Percentiles rank a stretch among this genome's conserved stretches.
Evolutionary conservation across 768 basidiomycete species (phyloP).

Genomic region (Tricholoma sp.): DNA sequence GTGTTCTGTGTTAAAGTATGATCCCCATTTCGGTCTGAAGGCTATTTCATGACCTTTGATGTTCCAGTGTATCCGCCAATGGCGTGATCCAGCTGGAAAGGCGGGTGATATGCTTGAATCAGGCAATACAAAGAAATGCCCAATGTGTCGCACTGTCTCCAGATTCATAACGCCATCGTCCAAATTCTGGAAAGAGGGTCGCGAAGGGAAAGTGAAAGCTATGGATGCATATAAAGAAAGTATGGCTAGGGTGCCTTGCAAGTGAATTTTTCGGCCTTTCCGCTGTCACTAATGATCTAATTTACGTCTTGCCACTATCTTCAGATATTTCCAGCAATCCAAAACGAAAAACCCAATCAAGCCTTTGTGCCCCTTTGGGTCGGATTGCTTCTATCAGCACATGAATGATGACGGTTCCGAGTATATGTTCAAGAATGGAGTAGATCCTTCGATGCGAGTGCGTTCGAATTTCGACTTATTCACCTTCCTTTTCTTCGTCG

Average conservation of each 20-base stretch:
- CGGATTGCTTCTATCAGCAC: slow-evolving; percentile 80
- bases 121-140: slow-evolving; percentile 69
- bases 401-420: slow-evolving; percentile 60
- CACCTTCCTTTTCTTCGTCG: no score
- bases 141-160: slow-evolving; percentile 66
- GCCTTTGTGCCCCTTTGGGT: slow-evolving; percentile 73
- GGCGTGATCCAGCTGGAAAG: slow-evolving; percentile 62
- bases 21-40: slow-evolving; percentile 3
- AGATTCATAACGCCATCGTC: slow-evolving; percentile 72
- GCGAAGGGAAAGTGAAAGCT: slow-evolving; percentile 44
- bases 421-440: slow-evolving; percentile 50
- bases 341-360: slow-evolving; percentile 28
- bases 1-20: slow-evolving; percentile 70
- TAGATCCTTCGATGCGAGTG: slow-evolving; percentile 50
- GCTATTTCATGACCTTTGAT: slow-evolving; percentile 1
- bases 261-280: slow-evolving; percentile 31
- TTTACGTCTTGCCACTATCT: neutral
- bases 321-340: slow-evolving; percentile 44
- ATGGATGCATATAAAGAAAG: slow-evolving; percentile 64
- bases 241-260: slow-evolving; percentile 68
- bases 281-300: neutral
- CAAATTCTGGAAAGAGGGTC: slow-evolving; percentile 53
- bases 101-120: slow-evolving; percentile 45
- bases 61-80: slow-evolving; percentile 68
- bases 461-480: slow-evolving; percentile 7